Conservation (phyloP, 345 rosid species). For the Gossypium stocksii region DNA sequence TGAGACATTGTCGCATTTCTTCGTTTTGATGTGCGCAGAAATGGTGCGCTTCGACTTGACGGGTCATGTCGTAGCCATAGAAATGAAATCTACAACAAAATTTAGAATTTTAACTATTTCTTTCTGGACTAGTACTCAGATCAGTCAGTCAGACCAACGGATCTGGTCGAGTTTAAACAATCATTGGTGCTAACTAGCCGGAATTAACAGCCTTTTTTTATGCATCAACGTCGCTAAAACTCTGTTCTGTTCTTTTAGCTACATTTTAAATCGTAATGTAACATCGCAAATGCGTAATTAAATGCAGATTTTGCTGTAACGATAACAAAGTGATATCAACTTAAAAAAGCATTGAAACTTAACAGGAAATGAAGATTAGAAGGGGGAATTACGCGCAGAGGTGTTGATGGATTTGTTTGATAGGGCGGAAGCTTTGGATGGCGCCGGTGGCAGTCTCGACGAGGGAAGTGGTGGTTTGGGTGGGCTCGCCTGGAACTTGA, state of each 20-base stretch:
- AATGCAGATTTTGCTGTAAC: too few species aligned
- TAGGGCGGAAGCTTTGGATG: constrained; percentile 54
- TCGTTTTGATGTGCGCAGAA: constrained; percentile 75
- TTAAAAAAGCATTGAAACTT: not conserved
- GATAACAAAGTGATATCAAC: not conserved
- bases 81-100: constrained; percentile 52
- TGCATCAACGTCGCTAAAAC: too few species aligned
- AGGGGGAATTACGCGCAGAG: constrained; percentile 57
- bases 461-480: constrained; percentile 39
- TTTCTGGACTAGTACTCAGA: too few species aligned
- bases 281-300: too few species aligned
- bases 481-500: constrained; percentile 60
- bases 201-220: too few species aligned
- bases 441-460: constrained; percentile 63
- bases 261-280: too few species aligned
- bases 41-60: constrained; percentile 81
- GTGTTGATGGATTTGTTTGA: constrained; percentile 72
- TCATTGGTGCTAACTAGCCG: too few species aligned
- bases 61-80: constrained; percentile 63
- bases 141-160: too few species aligned
- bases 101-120: too few species aligned
- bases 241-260: too few species aligned
- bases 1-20: constrained; percentile 78
- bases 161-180: too few species aligned
- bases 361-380: not conserved